Conservation (phyloP, 1,284 basidiomycete genomes). For the Sanguinoderma infundibulare region DNA sequence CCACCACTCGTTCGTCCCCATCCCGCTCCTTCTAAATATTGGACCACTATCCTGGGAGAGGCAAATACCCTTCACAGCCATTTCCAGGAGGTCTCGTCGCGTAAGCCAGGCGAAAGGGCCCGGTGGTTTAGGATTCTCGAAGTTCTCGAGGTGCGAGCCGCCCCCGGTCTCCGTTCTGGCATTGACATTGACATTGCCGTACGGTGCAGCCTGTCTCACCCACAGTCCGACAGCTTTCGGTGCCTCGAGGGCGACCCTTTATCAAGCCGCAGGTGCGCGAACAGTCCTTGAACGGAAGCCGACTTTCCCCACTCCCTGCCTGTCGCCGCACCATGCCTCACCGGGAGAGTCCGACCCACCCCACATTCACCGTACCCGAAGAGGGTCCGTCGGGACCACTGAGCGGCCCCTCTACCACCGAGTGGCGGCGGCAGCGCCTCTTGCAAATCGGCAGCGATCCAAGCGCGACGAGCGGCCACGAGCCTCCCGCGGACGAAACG, state of each 20-base stretch:
- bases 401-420: constrained; percentile 44
- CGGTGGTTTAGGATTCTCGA: not conserved
- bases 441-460: constrained; percentile 46
- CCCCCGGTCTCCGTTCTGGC: not conserved
- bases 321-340: constrained; percentile 17
- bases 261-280: not conserved
- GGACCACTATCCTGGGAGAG: not conserved
- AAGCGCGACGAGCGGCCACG: constrained; percentile 12
- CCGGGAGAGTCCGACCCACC: constrained; percentile 18
- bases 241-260: not conserved
- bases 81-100: too few relatives aligned
- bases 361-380: constrained; percentile 13
- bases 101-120: not conserved
- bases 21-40: not conserved
- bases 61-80: not conserved
- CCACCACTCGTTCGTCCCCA: not conserved
- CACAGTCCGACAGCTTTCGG: not conserved
- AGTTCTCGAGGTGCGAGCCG: not conserved
- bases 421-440: constrained; percentile 57
- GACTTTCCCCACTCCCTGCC: not conserved
- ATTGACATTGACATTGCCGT: not conserved
- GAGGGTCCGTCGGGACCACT: constrained; percentile 35
- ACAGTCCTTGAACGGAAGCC: not conserved
- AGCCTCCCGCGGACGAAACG: constrained; percentile 20
- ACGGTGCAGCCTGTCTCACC: not conserved